A percentile compares a stretch with the other conserved stretches of the same genome.
phyloP scores from a whole-genome alignment of 2,329 filamentous ascomycete genomes.

The Calonectria pteridis region DNA sequence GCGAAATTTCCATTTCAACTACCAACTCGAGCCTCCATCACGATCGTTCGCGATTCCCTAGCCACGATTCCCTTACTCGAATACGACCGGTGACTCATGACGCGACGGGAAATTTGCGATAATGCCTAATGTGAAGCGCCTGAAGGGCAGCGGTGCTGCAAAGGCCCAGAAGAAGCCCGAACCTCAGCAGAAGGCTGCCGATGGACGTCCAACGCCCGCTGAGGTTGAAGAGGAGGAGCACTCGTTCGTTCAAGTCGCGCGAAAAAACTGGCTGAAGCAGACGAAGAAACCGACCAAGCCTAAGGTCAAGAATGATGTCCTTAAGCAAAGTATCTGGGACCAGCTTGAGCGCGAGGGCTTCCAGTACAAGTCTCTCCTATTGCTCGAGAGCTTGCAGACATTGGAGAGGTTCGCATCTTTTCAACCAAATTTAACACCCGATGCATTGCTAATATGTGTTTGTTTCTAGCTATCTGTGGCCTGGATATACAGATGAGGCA shows the following conservation, averaged over 20 bases:
- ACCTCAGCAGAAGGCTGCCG: slow-evolving; percentile 54
- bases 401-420: slow-evolving; percentile 75
- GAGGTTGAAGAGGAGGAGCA: slow-evolving; percentile 79
- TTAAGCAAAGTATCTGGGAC: slow-evolving; percentile 93
- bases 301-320: slow-evolving; percentile 84
- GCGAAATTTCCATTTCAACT: slow-evolving; percentile 32
- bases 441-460: slow-evolving; percentile 39
- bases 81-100: slow-evolving; percentile 33
- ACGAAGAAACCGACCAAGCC: slow-evolving; percentile 71
- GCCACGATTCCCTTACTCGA: slow-evolving; percentile 21
- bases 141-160: slow-evolving; percentile 65
- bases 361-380: slow-evolving; percentile 79
- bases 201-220: slow-evolving; percentile 67
- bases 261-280: slow-evolving; percentile 84
- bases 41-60: slow-evolving; percentile 24
- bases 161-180: slow-evolving; percentile 50
- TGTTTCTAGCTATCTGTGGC: slow-evolving; percentile 88
- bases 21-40: slow-evolving; percentile 26
- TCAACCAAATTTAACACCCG: slow-evolving; percentile 18
- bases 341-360: slow-evolving; percentile 86
- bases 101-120: slow-evolving; percentile 35
- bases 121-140: slow-evolving; percentile 72
- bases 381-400: slow-evolving; percentile 90
- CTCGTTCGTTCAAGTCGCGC: slow-evolving; percentile 81
- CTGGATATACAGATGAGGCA: slow-evolving; percentile 87